Evolutionary conservation across 257 asterid species (phyloP).

Genomic region (Anisodus tanguticus): DNA sequence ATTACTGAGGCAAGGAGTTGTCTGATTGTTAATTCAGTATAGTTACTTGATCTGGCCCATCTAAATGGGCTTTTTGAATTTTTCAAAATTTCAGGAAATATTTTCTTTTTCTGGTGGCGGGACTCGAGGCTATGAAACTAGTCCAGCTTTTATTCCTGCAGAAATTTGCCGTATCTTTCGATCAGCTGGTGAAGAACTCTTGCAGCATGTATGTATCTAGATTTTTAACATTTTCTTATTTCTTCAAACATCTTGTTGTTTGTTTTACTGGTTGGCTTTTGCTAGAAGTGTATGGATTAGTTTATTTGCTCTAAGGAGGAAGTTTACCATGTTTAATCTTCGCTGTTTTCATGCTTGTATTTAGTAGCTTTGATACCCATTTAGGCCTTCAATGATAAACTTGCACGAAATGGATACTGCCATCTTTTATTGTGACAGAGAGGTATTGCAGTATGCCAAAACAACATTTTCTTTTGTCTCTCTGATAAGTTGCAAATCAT

Average conservation of each 20-base stretch:
- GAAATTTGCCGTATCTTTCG: conserved; percentile 81
- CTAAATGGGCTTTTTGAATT: neutral
- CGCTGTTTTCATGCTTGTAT: conserved; percentile 4
- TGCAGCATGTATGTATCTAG: conserved; percentile 76
- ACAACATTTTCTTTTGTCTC: conserved; percentile 9
- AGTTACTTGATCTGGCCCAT: neutral
- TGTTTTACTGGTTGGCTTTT: conserved; percentile 21
- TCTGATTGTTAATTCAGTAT: conserved; percentile 21
- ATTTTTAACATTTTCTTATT: conserved; percentile 28
- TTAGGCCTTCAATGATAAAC: conserved; percentile 8
- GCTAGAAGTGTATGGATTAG: neutral
- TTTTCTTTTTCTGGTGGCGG: conserved; percentile 80
- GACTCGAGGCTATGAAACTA: conserved; percentile 54
- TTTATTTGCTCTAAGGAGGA: neutral
- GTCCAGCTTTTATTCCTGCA: conserved; percentile 76
- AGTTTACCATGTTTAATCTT: neutral
- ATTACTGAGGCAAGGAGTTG: conserved; percentile 71
- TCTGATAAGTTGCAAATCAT: neutral
- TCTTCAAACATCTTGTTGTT: conserved; percentile 13
- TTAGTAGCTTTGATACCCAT: conserved; percentile 20
- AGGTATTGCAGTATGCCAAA: neutral
- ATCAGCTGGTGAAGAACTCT: conserved; percentile 75
- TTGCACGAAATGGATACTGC: neutral
- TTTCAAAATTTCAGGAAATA: conserved; percentile 67
- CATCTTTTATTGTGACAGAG: conserved; percentile 16